These are phyloP conservation scores for Mortierella sp. DNA, from an alignment of 371 early-diverging fungal genomes.

Conservation along the genomic window DNA sequence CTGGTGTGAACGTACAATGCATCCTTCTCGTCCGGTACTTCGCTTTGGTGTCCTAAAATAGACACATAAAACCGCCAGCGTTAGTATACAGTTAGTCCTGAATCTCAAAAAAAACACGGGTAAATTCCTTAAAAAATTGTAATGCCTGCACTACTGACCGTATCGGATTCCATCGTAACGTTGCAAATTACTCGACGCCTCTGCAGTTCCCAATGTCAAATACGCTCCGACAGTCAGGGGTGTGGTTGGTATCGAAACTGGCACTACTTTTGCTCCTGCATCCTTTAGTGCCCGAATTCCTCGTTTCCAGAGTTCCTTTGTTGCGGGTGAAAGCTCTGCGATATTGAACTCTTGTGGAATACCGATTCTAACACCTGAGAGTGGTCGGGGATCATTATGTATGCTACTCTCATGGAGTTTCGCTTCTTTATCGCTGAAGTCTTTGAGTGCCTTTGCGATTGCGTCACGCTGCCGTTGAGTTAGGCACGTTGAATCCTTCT, in stretches of 20 bases:
- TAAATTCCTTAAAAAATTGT: neutral
- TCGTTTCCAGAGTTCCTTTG: slow-evolving; percentile 70
- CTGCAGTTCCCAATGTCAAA: slow-evolving; percentile 90
- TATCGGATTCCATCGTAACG: slow-evolving; percentile 91
- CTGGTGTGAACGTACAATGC: slow-evolving; percentile 74
- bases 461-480: slow-evolving; percentile 42
- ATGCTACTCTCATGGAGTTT: neutral
- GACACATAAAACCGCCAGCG: neutral
- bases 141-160: slow-evolving; percentile 59
- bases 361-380: slow-evolving; percentile 77
- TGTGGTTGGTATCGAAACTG: slow-evolving; percentile 81
- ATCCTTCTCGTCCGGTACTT: slow-evolving; percentile 33
- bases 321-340: slow-evolving; percentile 70
- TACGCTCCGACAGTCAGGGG: slow-evolving; percentile 85
- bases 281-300: slow-evolving; percentile 68
- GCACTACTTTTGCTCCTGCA: slow-evolving; percentile 77
- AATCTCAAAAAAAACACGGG: too few species aligned
- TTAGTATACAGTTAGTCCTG: neutral
- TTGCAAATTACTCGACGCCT: slow-evolving; percentile 93
- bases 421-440: slow-evolving; percentile 4
- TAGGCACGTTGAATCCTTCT: slow-evolving; percentile 73
- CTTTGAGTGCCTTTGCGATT: slow-evolving; percentile 33
- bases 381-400: slow-evolving; percentile 26
- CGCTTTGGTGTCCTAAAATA: slow-evolving; percentile 60
- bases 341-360: slow-evolving; percentile 81